Evolutionary conservation across 2,329 filamentous ascomycete species (phyloP), one percentile per base, ranked within the genome.

Genomic region (Pseudonectria foliicola): DNA sequence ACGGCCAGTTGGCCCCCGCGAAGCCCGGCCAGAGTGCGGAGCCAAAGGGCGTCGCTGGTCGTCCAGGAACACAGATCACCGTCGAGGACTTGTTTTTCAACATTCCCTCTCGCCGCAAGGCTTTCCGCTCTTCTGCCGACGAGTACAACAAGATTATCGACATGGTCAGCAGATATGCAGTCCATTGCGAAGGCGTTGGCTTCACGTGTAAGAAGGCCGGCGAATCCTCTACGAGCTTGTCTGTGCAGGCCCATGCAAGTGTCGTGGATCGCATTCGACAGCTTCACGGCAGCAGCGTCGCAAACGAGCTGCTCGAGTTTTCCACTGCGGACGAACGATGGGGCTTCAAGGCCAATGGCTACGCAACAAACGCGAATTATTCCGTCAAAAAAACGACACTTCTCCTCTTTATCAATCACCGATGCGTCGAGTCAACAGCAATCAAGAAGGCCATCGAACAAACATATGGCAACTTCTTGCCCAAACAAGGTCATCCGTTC

Each of bases 41-140:
- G 27, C 92, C 92, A 3, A 95, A 87, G 55, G 80, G 87, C 4
- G 85, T 82, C 26, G 90, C 92, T 29, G 92, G 92, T 12, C 77
- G 89, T 12, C 82, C 78, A 43, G 92, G 92, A 7, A 98, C 92
- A 3, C 89, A 95, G 53, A 95, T 98, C 52, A 89, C 86, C 1
- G 89, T 98, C 12, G 90, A 98, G 55, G 92, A 98, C 57, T 66
- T 98, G 10, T 98, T 98, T 60, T 98, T 95, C 69, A 98, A 95
- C 52, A 78, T 96, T 1, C 89, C 88, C 0, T 94, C 84, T 7
- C 77, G 92, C 15, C 79, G 89, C 25, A 78, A 80, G 46, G 92
- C 93, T 10, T 98, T 98, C 54, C 79, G 92, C 27, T 96, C 90
- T 11, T 67, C 85, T 13, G 85, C 88, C 25, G 92, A 98, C 54